Conservation (phyloP, 1,284 basidiomycete genomes). For the Sporisorium iseilematis-ciliati region DNA sequence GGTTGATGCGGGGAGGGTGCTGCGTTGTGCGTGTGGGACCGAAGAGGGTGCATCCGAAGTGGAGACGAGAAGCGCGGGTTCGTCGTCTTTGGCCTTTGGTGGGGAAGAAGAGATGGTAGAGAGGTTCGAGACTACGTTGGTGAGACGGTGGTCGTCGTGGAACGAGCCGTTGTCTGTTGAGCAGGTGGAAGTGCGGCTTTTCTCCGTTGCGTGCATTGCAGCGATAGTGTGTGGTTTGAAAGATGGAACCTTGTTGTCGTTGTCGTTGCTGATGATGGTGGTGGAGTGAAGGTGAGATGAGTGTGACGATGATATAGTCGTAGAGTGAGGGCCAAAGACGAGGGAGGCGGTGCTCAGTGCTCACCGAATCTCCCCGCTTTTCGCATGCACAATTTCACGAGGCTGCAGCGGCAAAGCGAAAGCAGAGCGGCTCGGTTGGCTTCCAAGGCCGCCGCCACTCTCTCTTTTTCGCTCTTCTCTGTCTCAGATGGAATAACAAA, state of each 20-base stretch:
- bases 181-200: constrained; percentile 33
- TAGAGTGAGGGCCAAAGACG: background rate
- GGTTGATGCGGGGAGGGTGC: background rate
- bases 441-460: too few species aligned
- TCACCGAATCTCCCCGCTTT: too few species aligned
- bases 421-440: too few species aligned
- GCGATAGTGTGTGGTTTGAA: too few species aligned
- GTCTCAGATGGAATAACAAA: too few species aligned
- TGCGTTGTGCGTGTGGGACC: background rate
- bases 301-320: background rate
- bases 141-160: constrained; percentile 26
- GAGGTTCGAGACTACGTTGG: constrained; percentile 22
- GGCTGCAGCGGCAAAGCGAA: too few species aligned
- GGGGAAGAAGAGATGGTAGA: constrained; percentile 16
- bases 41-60: constrained; percentile 12
- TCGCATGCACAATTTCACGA: too few species aligned
- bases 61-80: constrained; percentile 8
- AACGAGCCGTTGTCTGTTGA: constrained; percentile 36
- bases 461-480: too few species aligned
- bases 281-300: background rate
- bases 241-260: too few species aligned
- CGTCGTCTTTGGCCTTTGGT: constrained; percentile 20
- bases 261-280: background rate
- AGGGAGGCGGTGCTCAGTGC: too few species aligned
- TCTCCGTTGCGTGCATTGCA: constrained; percentile 29